Evolutionary conservation across 805 yeast genomes (phyloP), one percentile per base, ranked within the genome.

Genomic region (Myxozyma neotropica): DNA sequence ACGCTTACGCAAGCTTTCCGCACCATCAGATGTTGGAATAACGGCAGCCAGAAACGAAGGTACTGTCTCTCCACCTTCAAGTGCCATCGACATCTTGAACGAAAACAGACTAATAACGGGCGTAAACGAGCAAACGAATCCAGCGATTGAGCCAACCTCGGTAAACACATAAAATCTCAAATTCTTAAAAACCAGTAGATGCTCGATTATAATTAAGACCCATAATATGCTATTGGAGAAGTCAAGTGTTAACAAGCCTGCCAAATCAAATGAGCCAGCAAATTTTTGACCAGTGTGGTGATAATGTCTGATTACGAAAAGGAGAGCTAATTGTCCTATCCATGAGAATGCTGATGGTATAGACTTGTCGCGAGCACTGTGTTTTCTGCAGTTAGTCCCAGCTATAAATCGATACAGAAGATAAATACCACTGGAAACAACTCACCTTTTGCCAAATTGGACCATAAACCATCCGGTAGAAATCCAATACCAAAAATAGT

Each of bases 401-500:
- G 36, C 13, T 33, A 33, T 8, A 8, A 8, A 33, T 8, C 36
- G 36, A 33, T 8, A 33, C 8, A 33, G 36, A 33, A 33, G 36
- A 33, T n/a, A n/a, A n/a, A n/a, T n/a, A n/a, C n/a, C n/a, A n/a
- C n/a, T 10, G 27, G 15, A 24, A 24, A 13, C 6, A 19, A 15
- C 60, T 26, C 12, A 53, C 44, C 55, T 51, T 13, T 39, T 15
- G 15, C 17, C 8, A 17, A 62, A 31, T 27, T 62, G 61, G 10
- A 44, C 29, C 6, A 54, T 31, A 13, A 56, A 26, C 19, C 60
- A 64, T 0, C 80, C 78, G 0, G 82, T 76, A 0, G 81, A 71
- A 23, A 81, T 75, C 85, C 89, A 88, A 89, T 96, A 94, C 99
- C 99, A 94, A 17, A 92, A 72, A 70, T 92, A 97, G 70, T 94